Evolutionary conservation across 768 basidiomycete species (phyloP).

Genomic region (Paxillus ammoniavirescens): DNA sequence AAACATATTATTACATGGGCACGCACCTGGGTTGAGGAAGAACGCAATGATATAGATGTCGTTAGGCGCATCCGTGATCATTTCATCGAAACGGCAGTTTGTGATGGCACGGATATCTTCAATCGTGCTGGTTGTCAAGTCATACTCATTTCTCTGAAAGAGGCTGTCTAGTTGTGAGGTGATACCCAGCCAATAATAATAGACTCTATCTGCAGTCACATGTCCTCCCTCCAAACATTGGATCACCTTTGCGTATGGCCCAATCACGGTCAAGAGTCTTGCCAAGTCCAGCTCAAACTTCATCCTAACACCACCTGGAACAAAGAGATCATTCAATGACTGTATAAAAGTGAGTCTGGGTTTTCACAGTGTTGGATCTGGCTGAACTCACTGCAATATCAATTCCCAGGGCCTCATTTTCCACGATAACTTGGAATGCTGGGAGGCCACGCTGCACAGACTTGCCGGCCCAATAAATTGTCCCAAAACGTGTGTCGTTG

Average conservation of each 20-base stretch:
- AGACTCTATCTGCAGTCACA: constrained; percentile 23
- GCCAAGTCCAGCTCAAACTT: constrained; percentile 8
- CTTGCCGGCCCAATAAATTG: constrained; percentile 14
- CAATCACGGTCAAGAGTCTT: constrained; percentile 4
- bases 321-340: background rate
- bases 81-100: constrained; percentile 18
- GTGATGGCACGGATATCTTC: constrained; percentile 10
- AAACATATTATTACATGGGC: background rate
- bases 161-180: constrained; percentile 7
- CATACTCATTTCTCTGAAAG: constrained; percentile 4
- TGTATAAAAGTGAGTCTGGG: too few relatives aligned
- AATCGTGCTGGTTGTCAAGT: background rate
- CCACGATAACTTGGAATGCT: constrained; percentile 13
- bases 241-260: constrained; percentile 19
- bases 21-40: constrained; percentile 24
- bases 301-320: background rate
- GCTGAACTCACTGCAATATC: background rate
- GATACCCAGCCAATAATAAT: constrained; percentile 25
- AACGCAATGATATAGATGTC: constrained; percentile 22
- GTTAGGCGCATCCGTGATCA: constrained; percentile 16
- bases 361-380: too few relatives aligned
- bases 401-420: background rate
- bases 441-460: constrained; percentile 13
- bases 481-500: constrained; percentile 23
- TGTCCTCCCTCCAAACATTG: constrained; percentile 23